Percentiles rank a stretch among this genome's conserved stretches.
Conservation (phyloP, 1,284 basidiomycete species). For the Leucoagaricus sp. region DNA sequence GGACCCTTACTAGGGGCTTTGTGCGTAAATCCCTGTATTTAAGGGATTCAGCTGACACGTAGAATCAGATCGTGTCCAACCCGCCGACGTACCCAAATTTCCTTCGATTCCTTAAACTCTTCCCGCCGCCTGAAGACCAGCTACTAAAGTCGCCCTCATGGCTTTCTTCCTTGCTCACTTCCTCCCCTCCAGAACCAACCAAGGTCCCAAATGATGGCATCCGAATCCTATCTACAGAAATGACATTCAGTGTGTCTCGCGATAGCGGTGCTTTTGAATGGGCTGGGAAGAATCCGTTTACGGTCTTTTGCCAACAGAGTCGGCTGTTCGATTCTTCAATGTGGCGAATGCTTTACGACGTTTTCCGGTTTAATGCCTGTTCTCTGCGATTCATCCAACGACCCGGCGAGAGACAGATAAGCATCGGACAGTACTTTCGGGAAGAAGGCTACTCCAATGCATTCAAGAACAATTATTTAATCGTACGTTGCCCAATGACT, state of each 20-base stretch:
- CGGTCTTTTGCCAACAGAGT: slow-evolving; percentile 67
- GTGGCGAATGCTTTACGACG: slow-evolving; percentile 80
- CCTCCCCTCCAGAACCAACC: slow-evolving; percentile 19
- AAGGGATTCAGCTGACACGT: not conserved
- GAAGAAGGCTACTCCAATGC: slow-evolving; percentile 65
- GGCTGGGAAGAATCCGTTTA: slow-evolving; percentile 64
- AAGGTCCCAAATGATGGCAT: slow-evolving; percentile 35
- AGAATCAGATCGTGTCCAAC: slow-evolving; percentile 71
- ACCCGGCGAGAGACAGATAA: slow-evolving; percentile 35
- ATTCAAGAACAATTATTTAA: slow-evolving; percentile 79
- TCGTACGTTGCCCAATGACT: slow-evolving; percentile 49
- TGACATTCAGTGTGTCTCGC: slow-evolving; percentile 80
- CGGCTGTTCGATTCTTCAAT: slow-evolving; percentile 66
- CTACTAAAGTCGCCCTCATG: slow-evolving; percentile 4
- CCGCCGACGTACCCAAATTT: slow-evolving; percentile 84
- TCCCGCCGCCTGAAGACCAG: slow-evolving; percentile 25
- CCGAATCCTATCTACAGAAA: slow-evolving; percentile 61
- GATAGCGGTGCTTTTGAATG: slow-evolving; percentile 73
- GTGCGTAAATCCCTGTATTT: slow-evolving; percentile 33
- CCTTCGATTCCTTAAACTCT: slow-evolving; percentile 63
- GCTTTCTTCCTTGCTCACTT: slow-evolving; percentile 12
- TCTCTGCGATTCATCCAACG: slow-evolving; percentile 44
- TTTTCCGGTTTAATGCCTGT: slow-evolving; percentile 77
- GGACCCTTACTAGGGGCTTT: slow-evolving; percentile 53
- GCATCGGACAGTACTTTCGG: slow-evolving; percentile 72